A percentile compares a stretch with the other conserved stretches of the same genome.
phyloP scores from a whole-genome alignment of 2,329 filamentous ascomycete genomes.

The Chaetomiaceae sp. region DNA sequence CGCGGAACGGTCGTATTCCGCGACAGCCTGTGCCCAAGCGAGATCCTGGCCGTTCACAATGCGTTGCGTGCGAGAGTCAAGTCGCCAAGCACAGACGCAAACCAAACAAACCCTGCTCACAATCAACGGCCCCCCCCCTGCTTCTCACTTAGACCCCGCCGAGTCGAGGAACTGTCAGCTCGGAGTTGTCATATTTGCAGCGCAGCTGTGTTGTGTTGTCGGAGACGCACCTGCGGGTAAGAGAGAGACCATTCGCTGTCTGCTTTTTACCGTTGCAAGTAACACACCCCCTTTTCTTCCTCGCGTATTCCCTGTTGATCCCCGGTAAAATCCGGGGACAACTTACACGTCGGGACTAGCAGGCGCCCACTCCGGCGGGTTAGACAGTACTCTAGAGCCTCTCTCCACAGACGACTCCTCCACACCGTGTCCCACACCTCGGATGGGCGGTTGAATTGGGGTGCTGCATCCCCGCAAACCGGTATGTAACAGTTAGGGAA shows the following conservation, averaged over 20 bases:
- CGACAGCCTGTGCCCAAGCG: background rate
- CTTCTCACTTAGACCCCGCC: background rate
- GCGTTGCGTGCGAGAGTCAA: background rate
- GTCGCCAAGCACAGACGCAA: background rate
- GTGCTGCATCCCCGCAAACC: background rate
- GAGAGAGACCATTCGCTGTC: background rate
- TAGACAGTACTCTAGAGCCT: background rate
- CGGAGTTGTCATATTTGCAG: background rate
- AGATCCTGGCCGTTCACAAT: background rate
- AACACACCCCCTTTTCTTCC: background rate
- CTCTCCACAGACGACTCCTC: too few species aligned
- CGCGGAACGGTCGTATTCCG: conserved; percentile 1
- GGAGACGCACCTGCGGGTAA: background rate
- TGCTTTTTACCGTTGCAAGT: background rate
- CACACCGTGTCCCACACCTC: too few species aligned
- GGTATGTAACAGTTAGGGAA: background rate
- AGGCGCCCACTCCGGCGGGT: background rate
- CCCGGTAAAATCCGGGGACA: background rate
- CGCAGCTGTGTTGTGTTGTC: background rate
- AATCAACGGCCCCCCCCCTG: background rate
- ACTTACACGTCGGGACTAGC: background rate
- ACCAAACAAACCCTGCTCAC: background rate
- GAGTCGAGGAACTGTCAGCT: background rate
- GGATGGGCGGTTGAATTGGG: too few species aligned
- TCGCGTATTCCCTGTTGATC: background rate